Conservation (phyloP, 495 filamentous ascomycete genomes). For the Hypoxylon subgilvum region DNA sequence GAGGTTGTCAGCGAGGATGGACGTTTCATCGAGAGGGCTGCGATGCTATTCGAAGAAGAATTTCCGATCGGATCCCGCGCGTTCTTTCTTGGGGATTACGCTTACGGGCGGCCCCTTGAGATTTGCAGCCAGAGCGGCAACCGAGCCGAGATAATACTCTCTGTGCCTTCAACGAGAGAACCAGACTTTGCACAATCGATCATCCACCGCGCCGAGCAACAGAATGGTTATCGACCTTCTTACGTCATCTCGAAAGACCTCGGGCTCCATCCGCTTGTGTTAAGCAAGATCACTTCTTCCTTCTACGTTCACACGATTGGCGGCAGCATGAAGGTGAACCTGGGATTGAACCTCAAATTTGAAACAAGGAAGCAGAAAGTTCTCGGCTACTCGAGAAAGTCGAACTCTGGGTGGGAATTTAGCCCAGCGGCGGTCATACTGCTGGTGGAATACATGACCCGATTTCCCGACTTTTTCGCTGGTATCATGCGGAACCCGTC, state of each 20-base stretch:
- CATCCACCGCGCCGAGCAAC: conserved; percentile 67
- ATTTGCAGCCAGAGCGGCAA: conserved; percentile 75
- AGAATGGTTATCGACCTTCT: conserved; percentile 80
- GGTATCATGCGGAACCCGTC: conserved; percentile 72
- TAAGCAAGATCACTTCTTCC: conserved; percentile 94
- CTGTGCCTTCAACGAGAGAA: conserved; percentile 69
- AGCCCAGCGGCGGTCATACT: conserved; percentile 82
- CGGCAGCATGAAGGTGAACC: conserved; percentile 71
- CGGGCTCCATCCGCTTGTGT: conserved; percentile 78
- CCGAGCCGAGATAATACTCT: conserved; percentile 78
- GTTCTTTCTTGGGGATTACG: conserved; percentile 96
- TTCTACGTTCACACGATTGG: conserved; percentile 83
- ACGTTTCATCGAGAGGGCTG: conserved; percentile 87
- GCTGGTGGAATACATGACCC: conserved; percentile 85
- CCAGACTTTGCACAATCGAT: conserved; percentile 80
- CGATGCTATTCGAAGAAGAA: conserved; percentile 86
- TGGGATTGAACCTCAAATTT: conserved; percentile 96
- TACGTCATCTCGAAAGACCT: conserved; percentile 83
- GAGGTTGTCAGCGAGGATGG: conserved; percentile 89
- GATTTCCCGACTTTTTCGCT: conserved; percentile 93
- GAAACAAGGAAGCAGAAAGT: conserved; percentile 95
- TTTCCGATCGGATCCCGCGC: conserved; percentile 80
- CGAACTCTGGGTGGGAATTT: conserved; percentile 90
- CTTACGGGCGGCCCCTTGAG: conserved; percentile 87
- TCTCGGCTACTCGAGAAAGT: conserved; percentile 88